These are phyloP conservation scores for Xylaria sp. DNA, from an alignment of 2,329 filamentous ascomycete species.

Conservation along the genomic window DNA sequence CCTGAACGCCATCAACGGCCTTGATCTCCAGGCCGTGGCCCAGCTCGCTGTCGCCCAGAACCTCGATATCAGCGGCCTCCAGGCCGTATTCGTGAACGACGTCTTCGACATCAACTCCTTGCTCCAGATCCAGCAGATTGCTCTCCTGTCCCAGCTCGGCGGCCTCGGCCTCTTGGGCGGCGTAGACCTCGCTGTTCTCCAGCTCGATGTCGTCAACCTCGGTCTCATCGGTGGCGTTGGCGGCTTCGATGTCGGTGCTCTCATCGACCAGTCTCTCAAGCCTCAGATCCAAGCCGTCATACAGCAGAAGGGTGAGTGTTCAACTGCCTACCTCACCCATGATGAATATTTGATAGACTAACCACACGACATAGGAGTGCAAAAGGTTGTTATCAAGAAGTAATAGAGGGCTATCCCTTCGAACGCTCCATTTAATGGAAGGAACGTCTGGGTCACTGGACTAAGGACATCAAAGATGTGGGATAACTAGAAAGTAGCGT, in stretches of 20 bases:
- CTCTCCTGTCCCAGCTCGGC: conserved; percentile 40
- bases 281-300: conserved; percentile 40
- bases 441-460: conserved; percentile 4
- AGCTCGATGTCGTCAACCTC: conserved; percentile 46
- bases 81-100: conserved; percentile 47
- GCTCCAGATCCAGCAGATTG: conserved; percentile 43
- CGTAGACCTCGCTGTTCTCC: conserved; percentile 49
- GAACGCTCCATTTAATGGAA: conserved; percentile 7
- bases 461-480: background rate
- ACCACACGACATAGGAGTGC: conserved; percentile 19
- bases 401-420: conserved; percentile 6
- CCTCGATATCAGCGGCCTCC: conserved; percentile 40
- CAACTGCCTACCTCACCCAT: too few species aligned
- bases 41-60: conserved; percentile 44
- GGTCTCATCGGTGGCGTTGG: conserved; percentile 43
- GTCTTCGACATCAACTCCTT: conserved; percentile 51
- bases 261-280: conserved; percentile 35
- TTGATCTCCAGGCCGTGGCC: conserved; percentile 35
- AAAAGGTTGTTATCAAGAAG: conserved; percentile 19
- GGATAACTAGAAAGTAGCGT: background rate
- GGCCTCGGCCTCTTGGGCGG: conserved; percentile 47
- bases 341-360: background rate
- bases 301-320: conserved; percentile 27
- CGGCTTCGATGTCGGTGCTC: conserved; percentile 37
- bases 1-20: conserved; percentile 39